These are phyloP conservation scores for Stephanodiscus triporus DNA, from an alignment of 108 stramenopile species.

Conservation along the genomic window DNA sequence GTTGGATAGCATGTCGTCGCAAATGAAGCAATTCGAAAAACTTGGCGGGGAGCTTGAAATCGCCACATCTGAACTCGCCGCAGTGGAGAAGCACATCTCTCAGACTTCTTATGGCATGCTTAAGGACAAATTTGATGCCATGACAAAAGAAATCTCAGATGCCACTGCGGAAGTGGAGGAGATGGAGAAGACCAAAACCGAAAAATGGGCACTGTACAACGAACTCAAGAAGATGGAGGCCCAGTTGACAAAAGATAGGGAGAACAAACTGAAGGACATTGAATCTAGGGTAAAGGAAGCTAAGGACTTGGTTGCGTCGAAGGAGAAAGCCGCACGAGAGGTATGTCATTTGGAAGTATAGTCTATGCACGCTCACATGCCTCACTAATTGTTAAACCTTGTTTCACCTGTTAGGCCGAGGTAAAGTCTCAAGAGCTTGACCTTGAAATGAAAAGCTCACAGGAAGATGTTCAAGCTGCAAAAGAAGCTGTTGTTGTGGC, in stretches of 20 bases:
- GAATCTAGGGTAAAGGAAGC: constrained; percentile 72
- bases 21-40: constrained; percentile 62
- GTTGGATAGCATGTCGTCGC: constrained; percentile 56
- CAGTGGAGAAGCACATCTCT: constrained; percentile 86
- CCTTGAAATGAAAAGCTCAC: constrained; percentile 79
- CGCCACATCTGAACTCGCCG: constrained; percentile 71
- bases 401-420: constrained; percentile 50
- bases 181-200: constrained; percentile 74
- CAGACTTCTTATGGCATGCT: constrained; percentile 87
- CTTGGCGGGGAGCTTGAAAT: constrained; percentile 69
- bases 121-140: constrained; percentile 67
- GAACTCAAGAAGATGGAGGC: constrained; percentile 82
- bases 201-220: constrained; percentile 82
- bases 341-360: constrained; percentile 42
- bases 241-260: constrained; percentile 81
- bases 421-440: constrained; percentile 72
- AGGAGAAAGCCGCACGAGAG: constrained; percentile 68
- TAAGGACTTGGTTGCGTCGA: constrained; percentile 60
- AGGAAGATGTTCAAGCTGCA: constrained; percentile 69
- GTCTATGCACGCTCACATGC: not conserved
- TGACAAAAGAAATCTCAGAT: constrained; percentile 70
- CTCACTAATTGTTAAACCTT: not conserved
- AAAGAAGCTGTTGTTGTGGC: constrained; percentile 65
- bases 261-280: constrained; percentile 72
- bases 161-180: constrained; percentile 60